Evolutionary conservation across 75 land plant species (phyloP).

Genomic region (Picea glauca): DNA sequence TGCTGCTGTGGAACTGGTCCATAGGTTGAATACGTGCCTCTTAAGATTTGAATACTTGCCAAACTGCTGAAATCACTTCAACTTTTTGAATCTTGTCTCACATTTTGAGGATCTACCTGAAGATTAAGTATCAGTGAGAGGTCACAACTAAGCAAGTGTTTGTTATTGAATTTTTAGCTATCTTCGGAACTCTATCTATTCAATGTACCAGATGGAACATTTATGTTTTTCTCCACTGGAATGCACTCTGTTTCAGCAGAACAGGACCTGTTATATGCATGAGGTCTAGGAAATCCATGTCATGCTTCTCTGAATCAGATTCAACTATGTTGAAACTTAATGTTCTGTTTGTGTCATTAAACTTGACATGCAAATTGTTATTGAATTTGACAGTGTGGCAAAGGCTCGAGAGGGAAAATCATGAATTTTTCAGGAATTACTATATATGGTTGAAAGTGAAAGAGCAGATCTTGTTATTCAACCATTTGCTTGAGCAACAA

Average conservation of each 20-base stretch:
- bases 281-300: background rate
- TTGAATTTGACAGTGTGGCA: slow-evolving; percentile 35
- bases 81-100: background rate
- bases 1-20: background rate
- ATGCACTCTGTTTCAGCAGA: background rate
- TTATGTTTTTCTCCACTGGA: background rate
- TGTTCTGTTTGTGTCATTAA: background rate
- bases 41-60: background rate
- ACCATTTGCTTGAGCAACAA: slow-evolving; percentile 43
- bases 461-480: slow-evolving; percentile 42
- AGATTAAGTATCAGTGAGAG: background rate
- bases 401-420: slow-evolving; percentile 48
- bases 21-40: background rate
- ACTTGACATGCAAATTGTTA: slow-evolving; percentile 2
- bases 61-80: background rate
- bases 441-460: slow-evolving; percentile 39
- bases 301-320: background rate
- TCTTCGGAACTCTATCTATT: background rate
- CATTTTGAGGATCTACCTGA: background rate
- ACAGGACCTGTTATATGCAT: background rate
- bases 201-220: background rate
- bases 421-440: slow-evolving; percentile 42
- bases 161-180: background rate
- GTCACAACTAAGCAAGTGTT: background rate
- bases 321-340: background rate